A percentile compares a stretch with the other conserved stretches of the same genome.
These are phyloP conservation scores for Phytopythium oedochilum DNA, from an alignment of 352 stramenopile species.

Conservation along the genomic window DNA sequence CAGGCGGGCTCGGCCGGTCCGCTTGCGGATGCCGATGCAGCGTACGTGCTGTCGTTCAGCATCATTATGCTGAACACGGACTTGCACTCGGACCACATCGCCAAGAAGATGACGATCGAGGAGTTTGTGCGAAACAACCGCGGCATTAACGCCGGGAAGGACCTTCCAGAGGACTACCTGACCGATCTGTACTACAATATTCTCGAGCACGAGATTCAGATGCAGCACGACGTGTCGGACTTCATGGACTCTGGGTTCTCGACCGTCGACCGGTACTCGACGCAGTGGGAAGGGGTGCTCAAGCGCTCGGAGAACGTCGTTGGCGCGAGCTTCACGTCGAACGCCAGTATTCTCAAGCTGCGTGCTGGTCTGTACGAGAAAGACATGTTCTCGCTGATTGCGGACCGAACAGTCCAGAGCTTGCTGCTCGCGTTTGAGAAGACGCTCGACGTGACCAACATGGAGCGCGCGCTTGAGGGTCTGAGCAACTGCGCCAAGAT, in stretches of 20 bases:
- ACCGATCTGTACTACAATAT: slow-evolving; percentile 81
- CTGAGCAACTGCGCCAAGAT: slow-evolving; percentile 83
- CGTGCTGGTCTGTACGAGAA: slow-evolving; percentile 82
- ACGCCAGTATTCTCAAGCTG: slow-evolving; percentile 80
- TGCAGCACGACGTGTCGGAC: slow-evolving; percentile 85
- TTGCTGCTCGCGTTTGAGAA: slow-evolving; percentile 82
- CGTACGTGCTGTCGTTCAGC: slow-evolving; percentile 96
- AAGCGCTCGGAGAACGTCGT: slow-evolving; percentile 87
- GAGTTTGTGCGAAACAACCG: slow-evolving; percentile 88
- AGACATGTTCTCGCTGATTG: slow-evolving; percentile 86
- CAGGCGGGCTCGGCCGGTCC: slow-evolving; percentile 55
- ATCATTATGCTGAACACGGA: slow-evolving; percentile 99
- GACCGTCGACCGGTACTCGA: slow-evolving; percentile 82
- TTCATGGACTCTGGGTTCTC: slow-evolving; percentile 60
- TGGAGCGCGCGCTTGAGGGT: slow-evolving; percentile 77
- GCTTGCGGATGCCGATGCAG: slow-evolving; percentile 87
- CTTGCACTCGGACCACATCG: slow-evolving; percentile 91
- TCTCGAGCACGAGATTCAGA: slow-evolving; percentile 80
- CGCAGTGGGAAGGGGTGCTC: slow-evolving; percentile 82
- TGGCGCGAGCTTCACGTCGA: slow-evolving; percentile 83
- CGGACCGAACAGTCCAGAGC: slow-evolving; percentile 73
- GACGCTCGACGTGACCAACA: slow-evolving; percentile 79
- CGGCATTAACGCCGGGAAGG: slow-evolving; percentile 77
- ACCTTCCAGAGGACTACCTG: slow-evolving; percentile 70
- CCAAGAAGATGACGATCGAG: slow-evolving; percentile 86